phyloP scores from a whole-genome alignment of 345 rosid genomes.

The Dovyalis caffra region DNA sequence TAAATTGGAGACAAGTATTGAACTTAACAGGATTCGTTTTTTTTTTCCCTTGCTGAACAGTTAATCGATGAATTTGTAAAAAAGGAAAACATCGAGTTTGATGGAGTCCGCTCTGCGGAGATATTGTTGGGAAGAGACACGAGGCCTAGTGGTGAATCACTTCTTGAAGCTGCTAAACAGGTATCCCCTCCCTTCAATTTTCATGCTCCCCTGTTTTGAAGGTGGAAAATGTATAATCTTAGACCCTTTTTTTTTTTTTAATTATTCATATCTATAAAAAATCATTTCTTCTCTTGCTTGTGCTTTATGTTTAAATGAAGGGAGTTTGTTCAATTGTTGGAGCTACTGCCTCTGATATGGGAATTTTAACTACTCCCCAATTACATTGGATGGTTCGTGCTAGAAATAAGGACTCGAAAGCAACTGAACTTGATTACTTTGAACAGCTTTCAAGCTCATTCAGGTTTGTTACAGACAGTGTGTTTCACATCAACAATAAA shows the following conservation, averaged over 20 bases:
- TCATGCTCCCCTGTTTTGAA: not conserved
- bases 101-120: constrained; percentile 49
- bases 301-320: constrained; percentile 28
- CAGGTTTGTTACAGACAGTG: constrained; percentile 36
- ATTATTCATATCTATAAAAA: not conserved
- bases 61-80: constrained; percentile 56
- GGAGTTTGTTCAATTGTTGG: constrained; percentile 70
- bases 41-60: constrained; percentile 27
- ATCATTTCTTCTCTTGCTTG: not conserved
- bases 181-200: constrained; percentile 25
- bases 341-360: constrained; percentile 60
- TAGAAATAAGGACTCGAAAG: constrained; percentile 63
- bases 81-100: constrained; percentile 56
- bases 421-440: constrained; percentile 71
- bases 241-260: not conserved
- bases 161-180: constrained; percentile 73
- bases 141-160: constrained; percentile 91
- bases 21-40: not conserved
- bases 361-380: constrained; percentile 89
- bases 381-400: constrained; percentile 95
- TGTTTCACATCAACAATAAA: not conserved
- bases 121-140: constrained; percentile 86
- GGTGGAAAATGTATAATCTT: too few species aligned
- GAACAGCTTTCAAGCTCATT: constrained; percentile 71
- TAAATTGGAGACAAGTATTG: not conserved